Evolutionary conservation across 2,329 filamentous ascomycete genomes (phyloP).

Genomic region (Colletotrichum salicis): DNA sequence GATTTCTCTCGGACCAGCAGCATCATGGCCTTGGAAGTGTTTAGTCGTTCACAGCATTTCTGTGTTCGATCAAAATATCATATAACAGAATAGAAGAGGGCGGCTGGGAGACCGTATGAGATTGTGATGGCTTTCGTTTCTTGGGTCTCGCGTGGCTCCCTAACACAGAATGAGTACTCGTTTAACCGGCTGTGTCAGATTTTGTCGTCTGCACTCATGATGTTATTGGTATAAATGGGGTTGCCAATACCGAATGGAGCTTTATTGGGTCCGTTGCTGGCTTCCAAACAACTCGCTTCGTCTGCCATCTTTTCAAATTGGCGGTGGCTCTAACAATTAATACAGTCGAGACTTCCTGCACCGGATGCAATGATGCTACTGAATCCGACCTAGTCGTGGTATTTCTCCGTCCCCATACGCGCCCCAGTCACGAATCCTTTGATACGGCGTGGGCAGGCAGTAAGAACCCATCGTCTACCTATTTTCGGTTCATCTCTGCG

Average conservation of each 20-base stretch:
- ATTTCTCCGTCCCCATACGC: not conserved
- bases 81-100: not conserved
- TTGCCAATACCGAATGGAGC: not conserved
- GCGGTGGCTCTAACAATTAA: slow-evolving; percentile 27
- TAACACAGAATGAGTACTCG: not conserved
- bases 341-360: not conserved
- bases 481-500: slow-evolving; percentile 8
- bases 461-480: not conserved
- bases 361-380: not conserved
- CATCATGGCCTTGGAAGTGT: slow-evolving; percentile 1
- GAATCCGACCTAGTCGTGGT: not conserved
- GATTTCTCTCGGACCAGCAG: not conserved
- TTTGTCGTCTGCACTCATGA: not conserved
- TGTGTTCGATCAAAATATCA: not conserved
- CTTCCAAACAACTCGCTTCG: not conserved
- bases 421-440: not conserved
- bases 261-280: slow-evolving; percentile 2
- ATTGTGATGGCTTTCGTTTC: not conserved
- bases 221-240: not conserved
- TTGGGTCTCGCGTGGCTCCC: not conserved
- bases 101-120: not conserved
- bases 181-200: not conserved
- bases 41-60: not conserved
- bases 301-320: not conserved
- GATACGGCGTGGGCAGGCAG: not conserved